A percentile compares a stretch with the other conserved stretches of the same genome.
Conservation (phyloP, 495 filamentous ascomycete genomes). For the Immersiella caudata region DNA sequence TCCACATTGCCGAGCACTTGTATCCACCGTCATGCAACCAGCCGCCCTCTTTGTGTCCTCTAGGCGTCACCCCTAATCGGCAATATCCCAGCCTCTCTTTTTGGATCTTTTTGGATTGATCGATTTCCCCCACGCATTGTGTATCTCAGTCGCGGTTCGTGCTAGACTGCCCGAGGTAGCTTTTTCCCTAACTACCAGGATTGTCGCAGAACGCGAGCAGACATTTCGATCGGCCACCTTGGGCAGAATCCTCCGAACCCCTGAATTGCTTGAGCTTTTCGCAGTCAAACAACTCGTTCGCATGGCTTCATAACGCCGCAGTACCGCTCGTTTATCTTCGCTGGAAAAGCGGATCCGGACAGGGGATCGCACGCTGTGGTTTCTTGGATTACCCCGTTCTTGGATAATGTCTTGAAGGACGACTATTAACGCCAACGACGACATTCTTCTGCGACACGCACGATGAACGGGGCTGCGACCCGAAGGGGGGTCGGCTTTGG, state of each 20-base stretch:
- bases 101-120: conserved; percentile 18
- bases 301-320: conserved; percentile 19
- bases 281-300: neutral
- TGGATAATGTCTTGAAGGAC: conserved; percentile 32
- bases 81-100: conserved; percentile 13
- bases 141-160: neutral
- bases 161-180: neutral
- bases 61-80: neutral
- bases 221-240: conserved; percentile 14
- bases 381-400: conserved; percentile 15
- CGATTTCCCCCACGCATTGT: neutral
- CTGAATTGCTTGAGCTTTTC: neutral
- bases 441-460: conserved; percentile 7
- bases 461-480: conserved; percentile 29
- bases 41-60: conserved; percentile 15
- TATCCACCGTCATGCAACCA: conserved; percentile 19
- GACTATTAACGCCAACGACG: conserved; percentile 19
- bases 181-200: conserved; percentile 9
- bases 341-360: neutral
- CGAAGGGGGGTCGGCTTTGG: conserved; percentile 24
- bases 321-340: neutral
- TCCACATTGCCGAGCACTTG: neutral
- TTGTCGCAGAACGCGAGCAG: conserved; percentile 7
- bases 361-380: neutral
- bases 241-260: neutral